Evolutionary conservation across 768 basidiomycete species (phyloP).

Genomic region (Arthromyces matolae): DNA sequence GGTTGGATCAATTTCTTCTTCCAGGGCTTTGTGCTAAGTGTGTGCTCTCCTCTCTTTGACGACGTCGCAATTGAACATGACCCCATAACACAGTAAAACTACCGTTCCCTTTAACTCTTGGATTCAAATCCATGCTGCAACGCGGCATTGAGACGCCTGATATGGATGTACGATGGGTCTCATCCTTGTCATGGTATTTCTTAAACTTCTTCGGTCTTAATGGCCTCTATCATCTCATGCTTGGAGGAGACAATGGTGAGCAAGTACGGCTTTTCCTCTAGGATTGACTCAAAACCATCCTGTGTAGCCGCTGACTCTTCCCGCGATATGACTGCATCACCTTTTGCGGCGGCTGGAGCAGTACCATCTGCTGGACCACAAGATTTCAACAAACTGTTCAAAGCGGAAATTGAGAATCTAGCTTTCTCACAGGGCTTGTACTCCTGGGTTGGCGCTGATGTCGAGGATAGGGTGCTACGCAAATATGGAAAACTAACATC

Average conservation of each 20-base stretch:
- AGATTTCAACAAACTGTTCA: slow-evolving; percentile 88
- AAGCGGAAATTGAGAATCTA: slow-evolving; percentile 88
- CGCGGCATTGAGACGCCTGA: slow-evolving; percentile 92
- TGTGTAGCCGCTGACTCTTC: slow-evolving; percentile 72
- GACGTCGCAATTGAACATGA: background rate
- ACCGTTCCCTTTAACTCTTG: slow-evolving; percentile 93
- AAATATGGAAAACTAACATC: slow-evolving; percentile 75
- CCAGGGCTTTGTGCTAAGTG: slow-evolving; percentile 96
- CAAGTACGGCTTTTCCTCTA: slow-evolving; percentile 10
- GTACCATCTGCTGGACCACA: slow-evolving; percentile 59
- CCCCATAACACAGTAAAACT: slow-evolving; percentile 68
- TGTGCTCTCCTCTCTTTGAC: slow-evolving; percentile 33
- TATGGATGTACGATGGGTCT: slow-evolving; percentile 99
- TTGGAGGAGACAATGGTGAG: slow-evolving; percentile 87
- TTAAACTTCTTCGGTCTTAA: slow-evolving; percentile 98
- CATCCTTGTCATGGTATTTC: slow-evolving; percentile 98
- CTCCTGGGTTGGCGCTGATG: slow-evolving; percentile 74
- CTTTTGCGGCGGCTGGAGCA: slow-evolving; percentile 55
- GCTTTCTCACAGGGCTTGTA: slow-evolving; percentile 88
- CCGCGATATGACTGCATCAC: slow-evolving; percentile 66
- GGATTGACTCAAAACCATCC: slow-evolving; percentile 11
- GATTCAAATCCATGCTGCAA: slow-evolving; percentile 98
- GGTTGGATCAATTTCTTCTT: slow-evolving; percentile 99
- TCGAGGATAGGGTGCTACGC: slow-evolving; percentile 74
- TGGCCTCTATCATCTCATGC: slow-evolving; percentile 89